These are phyloP conservation scores for Emergomyces pasteurianus DNA, from an alignment of 2,329 filamentous ascomycete species.

Conservation along the genomic window DNA sequence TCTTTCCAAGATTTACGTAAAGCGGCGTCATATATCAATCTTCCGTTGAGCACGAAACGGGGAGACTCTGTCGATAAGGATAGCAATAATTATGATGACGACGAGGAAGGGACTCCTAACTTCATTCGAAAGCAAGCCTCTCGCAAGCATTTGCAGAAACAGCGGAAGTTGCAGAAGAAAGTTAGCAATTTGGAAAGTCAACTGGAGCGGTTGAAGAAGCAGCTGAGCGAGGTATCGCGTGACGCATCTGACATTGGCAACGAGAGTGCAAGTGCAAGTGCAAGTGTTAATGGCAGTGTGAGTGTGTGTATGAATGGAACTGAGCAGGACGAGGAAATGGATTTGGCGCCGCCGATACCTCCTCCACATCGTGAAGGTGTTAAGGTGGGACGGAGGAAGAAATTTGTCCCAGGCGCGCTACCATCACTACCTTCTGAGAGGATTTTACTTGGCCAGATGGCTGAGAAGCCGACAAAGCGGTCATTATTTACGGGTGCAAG, in stretches of 20 bases:
- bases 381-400: conserved; percentile 14
- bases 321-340: conserved; percentile 13
- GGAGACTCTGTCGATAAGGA: not conserved
- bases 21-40: conserved; percentile 15
- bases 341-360: conserved; percentile 14
- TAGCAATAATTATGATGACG: not conserved
- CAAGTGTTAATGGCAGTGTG: not conserved
- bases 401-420: conserved; percentile 32
- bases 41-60: not conserved
- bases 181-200: conserved; percentile 51
- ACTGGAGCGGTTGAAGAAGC: conserved; percentile 42
- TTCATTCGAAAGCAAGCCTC: conserved; percentile 37
- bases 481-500: not conserved
- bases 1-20: conserved; percentile 27
- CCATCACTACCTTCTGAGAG: conserved; percentile 36
- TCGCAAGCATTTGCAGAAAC: conserved; percentile 45
- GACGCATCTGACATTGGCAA: conserved; percentile 7
- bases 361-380: conserved; percentile 15
- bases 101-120: not conserved
- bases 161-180: conserved; percentile 46
- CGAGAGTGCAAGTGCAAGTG: not conserved
- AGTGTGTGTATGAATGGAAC: not conserved
- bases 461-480: not conserved
- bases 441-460: conserved; percentile 26
- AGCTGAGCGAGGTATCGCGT: conserved; percentile 40